Evolutionary conservation across 179 eudicot species (phyloP).

Genomic region (Camellia oleifera): DNA sequence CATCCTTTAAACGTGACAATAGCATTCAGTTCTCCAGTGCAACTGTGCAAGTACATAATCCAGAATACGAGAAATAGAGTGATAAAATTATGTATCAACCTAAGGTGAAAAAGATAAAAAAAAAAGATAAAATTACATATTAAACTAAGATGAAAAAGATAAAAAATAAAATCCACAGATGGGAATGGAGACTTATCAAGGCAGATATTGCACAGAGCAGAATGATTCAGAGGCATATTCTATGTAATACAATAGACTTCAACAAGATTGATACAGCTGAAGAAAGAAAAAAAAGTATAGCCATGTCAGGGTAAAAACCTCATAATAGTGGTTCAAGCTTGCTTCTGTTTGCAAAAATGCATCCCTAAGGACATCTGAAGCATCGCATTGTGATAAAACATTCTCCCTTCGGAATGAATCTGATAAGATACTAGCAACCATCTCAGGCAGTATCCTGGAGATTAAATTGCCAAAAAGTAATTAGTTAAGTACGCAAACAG

Average conservation of each 20-base stretch:
- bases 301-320: conserved; percentile 46
- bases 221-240: too few species aligned
- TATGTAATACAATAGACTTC: neutral
- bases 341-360: conserved; percentile 84
- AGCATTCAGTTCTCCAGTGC: too few species aligned
- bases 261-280: neutral
- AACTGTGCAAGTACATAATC: too few species aligned
- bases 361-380: conserved; percentile 89
- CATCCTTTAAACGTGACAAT: too few species aligned
- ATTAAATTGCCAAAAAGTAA: conserved; percentile 4
- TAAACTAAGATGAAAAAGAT: too few species aligned
- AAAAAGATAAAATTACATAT: too few species aligned
- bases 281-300: conserved; percentile 10
- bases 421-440: conserved; percentile 63
- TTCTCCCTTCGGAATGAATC: conserved; percentile 64
- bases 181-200: too few species aligned
- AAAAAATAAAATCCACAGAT: too few species aligned
- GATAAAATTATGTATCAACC: neutral
- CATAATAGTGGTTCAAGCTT: conserved; percentile 69
- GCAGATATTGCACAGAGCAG: too few species aligned
- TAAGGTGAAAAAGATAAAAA: neutral
- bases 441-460: conserved; percentile 80
- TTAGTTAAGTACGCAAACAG: neutral
- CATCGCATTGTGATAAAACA: conserved; percentile 72
- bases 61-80: too few species aligned